phyloP scores from a whole-genome alignment of 768 basidiomycete species.

The Steccherinum ochraceum region DNA sequence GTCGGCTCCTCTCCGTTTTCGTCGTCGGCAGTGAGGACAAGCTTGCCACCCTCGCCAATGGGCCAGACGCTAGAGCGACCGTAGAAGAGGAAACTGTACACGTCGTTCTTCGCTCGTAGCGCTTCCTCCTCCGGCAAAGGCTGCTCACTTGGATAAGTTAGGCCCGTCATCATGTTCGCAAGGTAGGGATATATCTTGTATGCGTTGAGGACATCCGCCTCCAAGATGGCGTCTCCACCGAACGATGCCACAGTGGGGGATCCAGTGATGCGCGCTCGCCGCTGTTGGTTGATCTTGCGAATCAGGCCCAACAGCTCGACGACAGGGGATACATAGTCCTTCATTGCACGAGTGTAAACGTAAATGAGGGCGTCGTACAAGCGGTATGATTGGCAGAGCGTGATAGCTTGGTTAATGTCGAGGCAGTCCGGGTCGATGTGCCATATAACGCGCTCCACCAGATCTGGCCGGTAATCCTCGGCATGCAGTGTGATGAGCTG shows the following conservation, averaged over 20 bases:
- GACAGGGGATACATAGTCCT: conserved; percentile 84
- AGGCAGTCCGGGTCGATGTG: conserved; percentile 88
- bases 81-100: conserved; percentile 82
- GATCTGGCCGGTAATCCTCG: conserved; percentile 58
- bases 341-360: conserved; percentile 83
- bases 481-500: conserved; percentile 75
- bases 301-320: conserved; percentile 80
- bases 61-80: conserved; percentile 81
- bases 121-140: conserved; percentile 61
- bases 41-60: conserved; percentile 55
- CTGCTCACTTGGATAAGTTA: conserved; percentile 82
- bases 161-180: conserved; percentile 70
- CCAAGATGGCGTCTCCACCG: conserved; percentile 35
- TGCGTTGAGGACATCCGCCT: conserved; percentile 61
- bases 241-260: conserved; percentile 15
- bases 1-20: conserved; percentile 74
- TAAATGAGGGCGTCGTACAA: conserved; percentile 95
- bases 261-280: conserved; percentile 26
- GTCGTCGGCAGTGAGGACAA: conserved; percentile 71
- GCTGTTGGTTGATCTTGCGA: conserved; percentile 54
- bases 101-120: conserved; percentile 56
- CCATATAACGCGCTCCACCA: conserved; percentile 90
- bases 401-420: conserved; percentile 90
- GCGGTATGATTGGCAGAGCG: conserved; percentile 72
- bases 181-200: conserved; percentile 93